phyloP scores from a whole-genome alignment of 2,329 filamentous ascomycete species.

The Leptographium lundbergii region DNA sequence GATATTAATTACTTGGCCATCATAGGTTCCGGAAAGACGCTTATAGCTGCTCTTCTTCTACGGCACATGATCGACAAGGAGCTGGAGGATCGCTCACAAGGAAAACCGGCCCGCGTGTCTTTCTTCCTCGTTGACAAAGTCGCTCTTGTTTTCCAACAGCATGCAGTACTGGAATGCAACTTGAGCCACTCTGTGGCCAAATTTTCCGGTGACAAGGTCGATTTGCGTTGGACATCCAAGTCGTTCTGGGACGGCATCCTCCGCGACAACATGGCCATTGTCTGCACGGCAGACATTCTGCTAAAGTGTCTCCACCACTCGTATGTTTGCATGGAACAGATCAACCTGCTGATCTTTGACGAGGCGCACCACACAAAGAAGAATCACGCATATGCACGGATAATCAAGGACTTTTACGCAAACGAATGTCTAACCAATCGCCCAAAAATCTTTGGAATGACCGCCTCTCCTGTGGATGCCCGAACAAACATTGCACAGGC shows the following conservation, averaged over 20 bases:
- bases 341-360: slow-evolving; percentile 88
- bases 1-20: neutral
- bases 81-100: slow-evolving; percentile 51
- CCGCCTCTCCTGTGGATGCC: slow-evolving; percentile 84
- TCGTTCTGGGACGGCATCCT: slow-evolving; percentile 40
- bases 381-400: slow-evolving; percentile 77
- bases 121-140: slow-evolving; percentile 92
- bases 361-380: slow-evolving; percentile 96
- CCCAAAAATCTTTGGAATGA: slow-evolving; percentile 90
- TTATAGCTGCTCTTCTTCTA: slow-evolving; percentile 84
- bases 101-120: slow-evolving; percentile 50
- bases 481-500: slow-evolving; percentile 60
- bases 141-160: slow-evolving; percentile 80
- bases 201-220: slow-evolving; percentile 58
- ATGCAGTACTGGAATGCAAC: slow-evolving; percentile 68
- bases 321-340: slow-evolving; percentile 66
- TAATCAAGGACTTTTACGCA: slow-evolving; percentile 79
- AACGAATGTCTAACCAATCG: slow-evolving; percentile 31
- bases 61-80: slow-evolving; percentile 66
- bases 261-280: slow-evolving; percentile 63
- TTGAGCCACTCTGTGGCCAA: slow-evolving; percentile 62
- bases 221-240: slow-evolving; percentile 22
- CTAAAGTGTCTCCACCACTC: slow-evolving; percentile 65
- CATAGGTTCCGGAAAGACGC: slow-evolving; percentile 76
- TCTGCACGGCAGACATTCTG: slow-evolving; percentile 85